A percentile compares a stretch with the other conserved stretches of the same genome.
phyloP scores from a whole-genome alignment of 2,329 filamentous ascomycete species.

The Zasmidium cellare region DNA sequence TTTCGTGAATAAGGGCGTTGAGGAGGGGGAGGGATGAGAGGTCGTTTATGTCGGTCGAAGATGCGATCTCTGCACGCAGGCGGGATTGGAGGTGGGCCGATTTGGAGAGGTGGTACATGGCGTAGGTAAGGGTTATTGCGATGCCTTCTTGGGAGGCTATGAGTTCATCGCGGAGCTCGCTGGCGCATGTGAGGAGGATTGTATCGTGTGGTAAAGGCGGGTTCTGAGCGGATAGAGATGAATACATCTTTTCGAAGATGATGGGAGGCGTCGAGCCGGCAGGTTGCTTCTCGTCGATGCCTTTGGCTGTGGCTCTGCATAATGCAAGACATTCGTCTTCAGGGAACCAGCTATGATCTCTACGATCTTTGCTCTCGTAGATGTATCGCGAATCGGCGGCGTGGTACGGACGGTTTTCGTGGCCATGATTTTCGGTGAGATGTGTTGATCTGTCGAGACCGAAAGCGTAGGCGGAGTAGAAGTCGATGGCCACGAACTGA shows the following conservation, averaged over 20 bases:
- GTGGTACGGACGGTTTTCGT: not conserved
- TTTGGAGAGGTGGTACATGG: conserved; percentile 51
- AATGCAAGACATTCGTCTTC: not conserved
- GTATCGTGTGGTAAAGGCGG: not conserved
- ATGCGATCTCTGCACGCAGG: conserved; percentile 45
- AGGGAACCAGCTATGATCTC: not conserved
- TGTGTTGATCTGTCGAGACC: too few species aligned
- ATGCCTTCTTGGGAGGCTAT: conserved; percentile 56
- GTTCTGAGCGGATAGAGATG: conserved; percentile 7
- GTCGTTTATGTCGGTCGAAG: conserved; percentile 17
- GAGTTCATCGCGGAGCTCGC: conserved; percentile 56
- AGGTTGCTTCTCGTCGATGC: not conserved
- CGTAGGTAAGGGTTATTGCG: conserved; percentile 53
- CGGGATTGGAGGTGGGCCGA: conserved; percentile 45
- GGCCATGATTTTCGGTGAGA: too few species aligned
- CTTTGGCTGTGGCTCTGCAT: not conserved
- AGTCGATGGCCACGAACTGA: too few species aligned
- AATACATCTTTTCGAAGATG: conserved; percentile 42
- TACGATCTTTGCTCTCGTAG: not conserved
- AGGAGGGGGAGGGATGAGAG: conserved; percentile 55
- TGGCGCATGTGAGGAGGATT: conserved; percentile 50
- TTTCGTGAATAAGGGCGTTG: conserved; percentile 73
- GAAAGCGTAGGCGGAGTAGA: too few species aligned
- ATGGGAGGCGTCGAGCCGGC: conserved; percentile 14
- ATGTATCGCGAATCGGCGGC: not conserved